Base-by-base conservation (phyloP, 2,329 filamentous ascomycete species). In the Aureobasidium uvarum region DNA sequence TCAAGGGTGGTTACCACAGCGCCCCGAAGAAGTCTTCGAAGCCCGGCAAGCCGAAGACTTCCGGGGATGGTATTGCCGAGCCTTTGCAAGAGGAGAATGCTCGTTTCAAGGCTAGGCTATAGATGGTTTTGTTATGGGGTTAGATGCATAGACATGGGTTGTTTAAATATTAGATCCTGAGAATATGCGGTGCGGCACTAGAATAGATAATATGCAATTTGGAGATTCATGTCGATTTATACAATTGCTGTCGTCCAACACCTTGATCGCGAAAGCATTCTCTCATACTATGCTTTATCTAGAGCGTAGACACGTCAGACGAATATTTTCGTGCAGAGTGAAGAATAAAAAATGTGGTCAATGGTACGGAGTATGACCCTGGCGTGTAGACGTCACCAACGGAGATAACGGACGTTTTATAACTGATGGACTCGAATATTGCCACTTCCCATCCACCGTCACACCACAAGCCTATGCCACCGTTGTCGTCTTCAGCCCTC, bases 1-100 rank as follows among this genome's bases (percentile, higher is more conserved):
- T 78, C 55, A 78, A 80, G 68, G 85, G 81, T n/a, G 84, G 84
- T 1, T 86, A 86, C 71, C 70, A 79, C 64, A 79, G 80, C 63
- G 84, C 84, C 28, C 84, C 84, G 1, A 85, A 85, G 80, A 86
- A 86, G 80, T 81, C 78, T 54, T 72, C 77, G 55, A 69, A 67
- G 68, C 73, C 73, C 69, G 77, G 73, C 39, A 74, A 67, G 67
- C 74, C 73, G 67, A 77, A 72, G 45, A 74, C 67, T 67, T 72
- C 68, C 66, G 78, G 74, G 8, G 75, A 75, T 64, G 73, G 72
- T 14, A 79, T 81, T 72, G 78, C 77, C 3, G 76, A 75, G 45
- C 74, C 75, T 41, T 67, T 82, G 70, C 74, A 72, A 66, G 72
- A 79, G 67, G 72, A 78, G 68, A 79, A 80, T 65, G 64, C 67